Percentiles rank a stretch among this genome's conserved stretches.
These are phyloP conservation scores for Beauveria brongniartii DNA, from an alignment of 2,329 filamentous ascomycete species.

Conservation along the genomic window DNA sequence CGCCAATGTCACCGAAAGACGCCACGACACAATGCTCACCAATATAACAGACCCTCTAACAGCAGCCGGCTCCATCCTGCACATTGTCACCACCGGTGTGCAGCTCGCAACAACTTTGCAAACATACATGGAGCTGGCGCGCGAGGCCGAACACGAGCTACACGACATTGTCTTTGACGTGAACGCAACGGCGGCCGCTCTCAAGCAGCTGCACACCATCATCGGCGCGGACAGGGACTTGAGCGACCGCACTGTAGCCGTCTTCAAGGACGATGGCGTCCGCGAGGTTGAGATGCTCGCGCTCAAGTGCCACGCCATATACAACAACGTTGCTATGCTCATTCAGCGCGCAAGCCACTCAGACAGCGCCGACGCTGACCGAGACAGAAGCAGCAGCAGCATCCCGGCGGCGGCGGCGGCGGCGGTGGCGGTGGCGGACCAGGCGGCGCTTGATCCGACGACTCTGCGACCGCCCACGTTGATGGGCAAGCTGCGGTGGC, in stretches of 20 bases:
- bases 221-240: not conserved
- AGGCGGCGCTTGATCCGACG: not conserved
- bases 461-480: not conserved
- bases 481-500: not conserved
- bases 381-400: not conserved
- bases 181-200: not conserved
- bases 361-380: not conserved
- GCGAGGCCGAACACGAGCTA: slow-evolving; percentile 3
- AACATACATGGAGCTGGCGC: slow-evolving; percentile 5
- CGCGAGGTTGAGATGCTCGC: slow-evolving; percentile 1
- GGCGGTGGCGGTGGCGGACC: not conserved
- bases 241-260: not conserved
- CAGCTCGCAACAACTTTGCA: slow-evolving; percentile 5
- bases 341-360: not conserved
- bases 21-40: not conserved
- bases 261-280: slow-evolving; percentile 10
- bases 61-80: slow-evolving; percentile 1
- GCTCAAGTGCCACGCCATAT: not conserved
- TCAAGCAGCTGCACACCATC: slow-evolving; percentile 4
- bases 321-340: not conserved
- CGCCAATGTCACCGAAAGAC: too few relatives aligned
- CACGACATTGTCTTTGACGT: slow-evolving; percentile 7
- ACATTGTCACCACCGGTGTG: not conserved
- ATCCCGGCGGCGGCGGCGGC: too few relatives aligned
- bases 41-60: not conserved